Base-by-base conservation (phyloP, 306 rosid genomes). In the Styphnolobium japonicum region DNA sequence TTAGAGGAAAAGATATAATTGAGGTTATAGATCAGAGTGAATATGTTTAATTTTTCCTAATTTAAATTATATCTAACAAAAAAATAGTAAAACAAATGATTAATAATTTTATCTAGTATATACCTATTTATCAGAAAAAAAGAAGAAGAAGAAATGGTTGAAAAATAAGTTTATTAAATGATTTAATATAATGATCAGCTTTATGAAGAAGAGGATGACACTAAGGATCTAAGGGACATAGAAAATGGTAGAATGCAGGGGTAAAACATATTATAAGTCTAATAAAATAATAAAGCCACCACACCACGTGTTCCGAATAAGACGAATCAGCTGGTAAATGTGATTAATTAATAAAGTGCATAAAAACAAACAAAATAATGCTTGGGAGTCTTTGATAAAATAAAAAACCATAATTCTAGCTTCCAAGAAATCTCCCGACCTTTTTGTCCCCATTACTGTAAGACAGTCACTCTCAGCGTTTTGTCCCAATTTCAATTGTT, bases 321-420 rank as follows among this genome's bases (percentile, higher is more conserved):
- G 76, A 78, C 77, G 52, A 87, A 74, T 51, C 52, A 29, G 71
- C 79, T 43, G 78, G 76, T 63, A 45, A 37, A 49, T 48, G 71
- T 5, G 67, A 73, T 71, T 0, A 55, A 56, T 60, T 43, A 79
- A 78, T 80, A 72, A 77, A 74, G 65, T 16, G 78, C 75, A 46
- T n/a, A 56, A 43, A 36, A 77, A 48, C 83, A 51, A 62, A 78
- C 34, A 43, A 49, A 46, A 53, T 43, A 11, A 29, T 45, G 36
- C 7, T 23, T 37, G 18, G 2, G 15, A 51, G 49, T 2, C 4
- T 6, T 70, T 25, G 14, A 39, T 73, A 10, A 16, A 33, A 46
- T 14, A 5, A 40, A 52, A 48, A n/a, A 4, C 12, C 34, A 68
- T 71, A 2, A 36, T 65, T 21, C 77, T 58, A n/a, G 40, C 70